These are phyloP conservation scores for Diaporthe eres DNA, from an alignment of 2,329 filamentous ascomycete genomes.

Conservation along the genomic window DNA sequence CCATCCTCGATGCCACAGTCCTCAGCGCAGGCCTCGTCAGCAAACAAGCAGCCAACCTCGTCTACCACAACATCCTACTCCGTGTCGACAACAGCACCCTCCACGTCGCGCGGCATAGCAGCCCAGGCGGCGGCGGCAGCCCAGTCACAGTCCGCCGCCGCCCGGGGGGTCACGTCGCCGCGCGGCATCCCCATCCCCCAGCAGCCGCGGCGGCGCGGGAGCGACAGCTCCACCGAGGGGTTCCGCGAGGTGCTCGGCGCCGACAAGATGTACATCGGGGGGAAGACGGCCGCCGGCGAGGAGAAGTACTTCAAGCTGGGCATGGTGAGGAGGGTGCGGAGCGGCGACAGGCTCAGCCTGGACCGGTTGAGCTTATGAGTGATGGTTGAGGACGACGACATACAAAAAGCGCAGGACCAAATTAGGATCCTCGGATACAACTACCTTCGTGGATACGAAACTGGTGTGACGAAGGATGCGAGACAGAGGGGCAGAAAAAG, in stretches of 20 bases:
- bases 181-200: slow-evolving; percentile 57
- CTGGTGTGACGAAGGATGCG: neutral
- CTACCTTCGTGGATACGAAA: neutral
- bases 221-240: slow-evolving; percentile 81
- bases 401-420: neutral
- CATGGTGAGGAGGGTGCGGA: slow-evolving; percentile 79
- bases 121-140: slow-evolving; percentile 51
- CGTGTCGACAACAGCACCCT: slow-evolving; percentile 44
- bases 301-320: slow-evolving; percentile 87
- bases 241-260: slow-evolving; percentile 80
- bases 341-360: slow-evolving; percentile 80
- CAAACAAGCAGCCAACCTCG: slow-evolving; percentile 55
- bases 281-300: slow-evolving; percentile 81
- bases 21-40: slow-evolving; percentile 47
- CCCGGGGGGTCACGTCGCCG: slow-evolving; percentile 33
- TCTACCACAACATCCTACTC: slow-evolving; percentile 46
- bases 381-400: neutral
- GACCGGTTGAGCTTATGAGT: slow-evolving; percentile 81
- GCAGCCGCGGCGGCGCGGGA: slow-evolving; percentile 71
- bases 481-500: neutral
- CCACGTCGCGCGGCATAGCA: slow-evolving; percentile 47
- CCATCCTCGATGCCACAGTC: slow-evolving; percentile 48
- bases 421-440: neutral
- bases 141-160: slow-evolving; percentile 37
- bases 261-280: slow-evolving; percentile 88